Base-by-base conservation (phyloP, 352 stramenopile species). In the Phytophthora cryptogea region DNA sequence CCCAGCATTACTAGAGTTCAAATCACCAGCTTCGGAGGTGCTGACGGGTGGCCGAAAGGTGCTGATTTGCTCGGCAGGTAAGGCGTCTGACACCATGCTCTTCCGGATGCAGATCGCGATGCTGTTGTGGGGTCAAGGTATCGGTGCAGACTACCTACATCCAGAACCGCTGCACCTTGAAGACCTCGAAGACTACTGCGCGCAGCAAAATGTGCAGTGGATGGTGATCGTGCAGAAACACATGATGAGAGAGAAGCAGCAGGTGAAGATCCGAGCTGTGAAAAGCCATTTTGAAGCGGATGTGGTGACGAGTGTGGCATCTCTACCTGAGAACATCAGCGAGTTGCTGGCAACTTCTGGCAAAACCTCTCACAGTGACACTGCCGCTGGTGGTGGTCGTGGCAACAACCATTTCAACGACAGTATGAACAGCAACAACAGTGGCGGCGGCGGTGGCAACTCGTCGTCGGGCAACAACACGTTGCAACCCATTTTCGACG, bases 211-310 rank as follows among this genome's bases (percentile, higher is more conserved):
- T 31, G 83, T 92, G 11, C 73, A 85, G 36, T 93, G 79, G 72
- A 95, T 95, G 85, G 74, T 95, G 9, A 88, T 95, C 40, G 83
- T 95, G 7, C 84, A 90, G 59, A 92, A 86, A 28, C 85, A 94
- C 57, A 63, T 92, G 71, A 86, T 93, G 60, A 66, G 68, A 40
- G 85, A 94, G 40, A 95, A 94, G 69, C 86, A 92, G 36, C 83
- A 92, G 36, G 79, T 95, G 39, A 94, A 94, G 54, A 78, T 94
- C 20, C 83, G 86, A 0, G 63, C 74, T 2, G 81, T 94, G 32
- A 86, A 87, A 30, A 90, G 79, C 33, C 80, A 76, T 39, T 82
- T 71, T 0, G 85, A 95, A 28, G 70, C 70, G 9, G 87, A 95
- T 54, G 67, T 80, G 23, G 80, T 92, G 9, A 76, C 90, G 45